Conservation (phyloP, 768 basidiomycete genomes). For the Auriscalpium vulgare region DNA sequence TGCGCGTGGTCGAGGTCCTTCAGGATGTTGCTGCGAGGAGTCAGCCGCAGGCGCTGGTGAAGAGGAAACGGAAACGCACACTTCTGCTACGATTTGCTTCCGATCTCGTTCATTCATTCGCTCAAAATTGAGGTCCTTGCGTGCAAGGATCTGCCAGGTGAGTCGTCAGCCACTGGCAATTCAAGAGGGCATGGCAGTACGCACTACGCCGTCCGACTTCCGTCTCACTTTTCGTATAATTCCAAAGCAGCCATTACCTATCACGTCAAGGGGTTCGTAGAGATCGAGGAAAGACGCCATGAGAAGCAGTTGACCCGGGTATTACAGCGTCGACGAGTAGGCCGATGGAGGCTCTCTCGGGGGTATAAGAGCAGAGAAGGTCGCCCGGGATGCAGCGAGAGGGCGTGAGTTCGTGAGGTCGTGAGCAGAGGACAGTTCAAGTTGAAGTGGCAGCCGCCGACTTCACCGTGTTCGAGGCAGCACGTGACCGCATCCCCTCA, state of each 20-base stretch:
- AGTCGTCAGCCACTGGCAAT: slow-evolving; percentile 3
- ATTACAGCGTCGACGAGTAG: neutral
- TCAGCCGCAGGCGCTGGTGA: neutral
- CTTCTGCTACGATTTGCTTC: slow-evolving; percentile 96
- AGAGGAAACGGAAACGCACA: slow-evolving; percentile 47
- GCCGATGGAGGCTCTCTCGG: no score
- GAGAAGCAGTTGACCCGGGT: neutral
- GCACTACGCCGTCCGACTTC: slow-evolving; percentile 73
- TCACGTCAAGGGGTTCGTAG: slow-evolving; percentile 85
- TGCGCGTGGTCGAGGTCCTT: slow-evolving; percentile 93
- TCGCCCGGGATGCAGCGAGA: no score
- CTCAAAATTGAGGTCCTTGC: slow-evolving; percentile 97
- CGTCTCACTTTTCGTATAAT: slow-evolving; percentile 92
- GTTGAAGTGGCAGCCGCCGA: neutral
- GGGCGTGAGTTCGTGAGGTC: neutral
- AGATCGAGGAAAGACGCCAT: slow-evolving; percentile 48
- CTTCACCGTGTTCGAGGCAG: no score
- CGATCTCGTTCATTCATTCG: slow-evolving; percentile 93
- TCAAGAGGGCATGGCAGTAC: slow-evolving; percentile 24
- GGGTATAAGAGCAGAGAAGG: no score
- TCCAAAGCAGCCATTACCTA: slow-evolving; percentile 96
- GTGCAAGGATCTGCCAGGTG: slow-evolving; percentile 58
- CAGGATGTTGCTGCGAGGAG: slow-evolving; percentile 71
- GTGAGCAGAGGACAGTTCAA: neutral
- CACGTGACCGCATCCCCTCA: no score